Conservation (phyloP, 2,329 filamentous ascomycete species). For the Exutisphaerella laricina region DNA sequence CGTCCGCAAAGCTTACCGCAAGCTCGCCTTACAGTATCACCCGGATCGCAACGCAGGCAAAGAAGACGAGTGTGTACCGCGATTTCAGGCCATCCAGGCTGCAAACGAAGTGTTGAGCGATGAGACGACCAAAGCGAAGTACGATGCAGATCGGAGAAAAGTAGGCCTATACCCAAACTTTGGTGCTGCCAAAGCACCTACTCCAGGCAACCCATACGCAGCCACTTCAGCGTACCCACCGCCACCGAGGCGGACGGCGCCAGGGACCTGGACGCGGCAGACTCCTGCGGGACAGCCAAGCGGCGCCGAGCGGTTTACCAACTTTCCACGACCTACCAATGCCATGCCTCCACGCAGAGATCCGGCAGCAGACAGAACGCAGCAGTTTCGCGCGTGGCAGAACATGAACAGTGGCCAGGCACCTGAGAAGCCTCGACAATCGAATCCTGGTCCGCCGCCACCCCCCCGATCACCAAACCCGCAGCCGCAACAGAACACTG, state of each 20-base stretch:
- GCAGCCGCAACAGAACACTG: constrained; percentile 20
- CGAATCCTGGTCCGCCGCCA: constrained; percentile 15
- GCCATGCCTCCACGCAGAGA: constrained; percentile 33
- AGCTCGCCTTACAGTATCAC: constrained; percentile 79
- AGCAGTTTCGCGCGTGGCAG: constrained; percentile 47
- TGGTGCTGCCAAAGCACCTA: constrained; percentile 11
- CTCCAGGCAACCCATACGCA: constrained; percentile 36
- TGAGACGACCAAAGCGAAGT: constrained; percentile 52
- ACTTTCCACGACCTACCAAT: constrained; percentile 34
- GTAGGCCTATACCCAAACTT: constrained; percentile 36
- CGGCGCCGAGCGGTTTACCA: constrained; percentile 43
- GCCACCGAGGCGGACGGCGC: constrained; percentile 41
- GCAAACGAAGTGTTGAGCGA: constrained; percentile 73
- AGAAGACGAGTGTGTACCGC: constrained; percentile 71
- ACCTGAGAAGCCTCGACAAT: constrained; percentile 21
- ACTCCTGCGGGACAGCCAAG: constrained; percentile 24
- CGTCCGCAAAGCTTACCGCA: constrained; percentile 80
- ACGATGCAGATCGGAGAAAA: constrained; percentile 56
- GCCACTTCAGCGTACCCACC: constrained; percentile 39
- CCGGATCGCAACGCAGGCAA: constrained; percentile 83
- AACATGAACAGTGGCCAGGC: constrained; percentile 42
- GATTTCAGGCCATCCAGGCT: constrained; percentile 81
- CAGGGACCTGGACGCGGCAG: constrained; percentile 33
- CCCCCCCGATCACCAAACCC: constrained; percentile 19
- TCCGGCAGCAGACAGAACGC: constrained; percentile 37